Conservation (phyloP, 495 filamentous ascomycete genomes). For the Neurospora intermedia region DNA sequence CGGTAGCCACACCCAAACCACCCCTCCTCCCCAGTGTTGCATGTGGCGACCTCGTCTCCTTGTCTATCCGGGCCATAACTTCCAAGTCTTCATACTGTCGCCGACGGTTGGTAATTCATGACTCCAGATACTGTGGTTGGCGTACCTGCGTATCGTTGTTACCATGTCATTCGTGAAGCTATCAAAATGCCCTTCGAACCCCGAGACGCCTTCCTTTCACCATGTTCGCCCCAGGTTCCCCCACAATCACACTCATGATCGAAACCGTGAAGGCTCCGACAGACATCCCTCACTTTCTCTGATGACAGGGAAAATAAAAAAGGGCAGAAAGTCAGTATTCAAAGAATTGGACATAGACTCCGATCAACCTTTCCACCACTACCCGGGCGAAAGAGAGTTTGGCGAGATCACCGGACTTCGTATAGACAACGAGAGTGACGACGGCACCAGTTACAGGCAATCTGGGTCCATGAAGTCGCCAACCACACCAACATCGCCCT, state of each 20-base stretch:
- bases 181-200: constrained; percentile 13
- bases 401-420: constrained; percentile 14
- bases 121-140: neutral
- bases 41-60: neutral
- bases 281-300: constrained; percentile 21
- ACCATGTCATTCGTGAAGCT: constrained; percentile 19
- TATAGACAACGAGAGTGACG: constrained; percentile 3
- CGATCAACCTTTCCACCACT: constrained; percentile 14
- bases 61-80: neutral
- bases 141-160: constrained; percentile 2
- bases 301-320: constrained; percentile 27
- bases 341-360: constrained; percentile 35
- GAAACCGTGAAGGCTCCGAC: constrained; percentile 31
- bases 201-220: constrained; percentile 9
- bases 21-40: neutral
- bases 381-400: constrained; percentile 14
- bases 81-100: neutral
- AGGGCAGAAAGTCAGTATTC: constrained; percentile 34
- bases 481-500: constrained; percentile 5
- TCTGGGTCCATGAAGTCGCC: constrained; percentile 1
- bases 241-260: constrained; percentile 33
- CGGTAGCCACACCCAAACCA: neutral
- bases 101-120: constrained; percentile 5
- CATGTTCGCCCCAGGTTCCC: constrained; percentile 32
- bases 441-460: neutral